Base-by-base conservation (phyloP, 345 rosid species). In the Trapa incisa region DNA sequence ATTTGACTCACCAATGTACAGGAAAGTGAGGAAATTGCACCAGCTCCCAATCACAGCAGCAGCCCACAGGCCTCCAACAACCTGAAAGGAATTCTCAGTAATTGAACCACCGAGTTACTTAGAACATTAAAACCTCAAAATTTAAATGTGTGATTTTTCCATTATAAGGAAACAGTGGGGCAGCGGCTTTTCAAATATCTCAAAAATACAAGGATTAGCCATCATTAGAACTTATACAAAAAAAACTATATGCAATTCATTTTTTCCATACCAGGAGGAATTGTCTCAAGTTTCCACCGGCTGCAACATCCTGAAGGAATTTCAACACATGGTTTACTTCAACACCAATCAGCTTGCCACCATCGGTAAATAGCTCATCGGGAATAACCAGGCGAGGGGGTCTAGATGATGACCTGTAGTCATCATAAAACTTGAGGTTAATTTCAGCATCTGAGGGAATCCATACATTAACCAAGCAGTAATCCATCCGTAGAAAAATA, bases 11-110 rank as follows among this genome's bases (percentile, higher is more conserved):
- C 99, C 97, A 68, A 88, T 72, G 66, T 91, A 95, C n/a, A 91
- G 37, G 76, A 91, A 96, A 32, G 98, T 91, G 56, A 95, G 79
- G 71, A 95, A 89, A 71, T 86, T 91, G 86, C 89, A 95, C 82
- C 96, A 95, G 86, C 94, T 91, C 67, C 99, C 96, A n/a, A 91
- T 74, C 22, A 95, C 75, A 61, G 98, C 96, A 63, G 86, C 87
- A 69, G 45, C 75, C 91, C 86, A 89, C 74, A 95, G 79, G 80
- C 96, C 81, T 63, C 61, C 68, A 14, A 75, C 71, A 60, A 81
- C 91, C 99, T 95, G 84, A n/a, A 63, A 77, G 36, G 42, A 61
- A 47, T 58, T 16, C 7, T 41, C 58, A 16, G 5, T 22, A 41
- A 33, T 35, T 58, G 15, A 11, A 54, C 60, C 14, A 6, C 8